A percentile compares a stretch with the other conserved stretches of the same genome.
phyloP scores from a whole-genome alignment of 352 stramenopile genomes.

The Phytophthora tubulina region DNA sequence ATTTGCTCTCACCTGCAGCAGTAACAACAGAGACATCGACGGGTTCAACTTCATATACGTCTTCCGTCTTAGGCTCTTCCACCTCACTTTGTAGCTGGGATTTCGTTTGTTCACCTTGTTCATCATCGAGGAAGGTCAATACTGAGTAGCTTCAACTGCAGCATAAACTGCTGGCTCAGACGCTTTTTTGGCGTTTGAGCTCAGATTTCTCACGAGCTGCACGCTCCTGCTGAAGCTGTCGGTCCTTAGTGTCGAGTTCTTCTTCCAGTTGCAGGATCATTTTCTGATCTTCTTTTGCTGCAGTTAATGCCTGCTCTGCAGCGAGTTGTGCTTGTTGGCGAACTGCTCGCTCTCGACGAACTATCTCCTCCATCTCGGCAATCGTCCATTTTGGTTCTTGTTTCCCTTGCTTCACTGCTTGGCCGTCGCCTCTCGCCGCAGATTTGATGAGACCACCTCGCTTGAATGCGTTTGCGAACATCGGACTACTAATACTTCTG shows the following conservation, averaged over 20 bases:
- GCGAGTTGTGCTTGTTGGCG: conserved; percentile 23
- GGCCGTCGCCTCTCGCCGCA: neutral
- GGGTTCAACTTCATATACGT: neutral
- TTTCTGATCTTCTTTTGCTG: conserved; percentile 23
- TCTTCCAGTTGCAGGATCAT: conserved; percentile 22
- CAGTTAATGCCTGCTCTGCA: conserved; percentile 17
- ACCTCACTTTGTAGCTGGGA: neutral
- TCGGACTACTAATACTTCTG: neutral
- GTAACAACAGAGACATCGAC: neutral
- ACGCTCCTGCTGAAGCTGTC: conserved; percentile 18
- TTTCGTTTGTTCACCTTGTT: neutral
- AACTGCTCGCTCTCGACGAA: conserved; percentile 16
- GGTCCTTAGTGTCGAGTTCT: conserved; percentile 12
- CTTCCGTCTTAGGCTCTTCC: neutral
- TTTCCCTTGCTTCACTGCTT: neutral
- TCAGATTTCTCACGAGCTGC: conserved; percentile 4
- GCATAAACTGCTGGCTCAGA: neutral
- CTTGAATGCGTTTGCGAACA: conserved; percentile 11
- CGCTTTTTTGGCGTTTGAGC: neutral
- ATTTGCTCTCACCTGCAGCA: neutral
- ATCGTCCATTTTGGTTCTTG: conserved; percentile 7
- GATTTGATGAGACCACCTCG: conserved; percentile 7
- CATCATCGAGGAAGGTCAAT: neutral
- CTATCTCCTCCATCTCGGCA: conserved; percentile 10
- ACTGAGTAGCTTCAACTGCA: neutral